phyloP scores from a whole-genome alignment of 179 eudicot genomes.

The Amaranthus tricolor region DNA sequence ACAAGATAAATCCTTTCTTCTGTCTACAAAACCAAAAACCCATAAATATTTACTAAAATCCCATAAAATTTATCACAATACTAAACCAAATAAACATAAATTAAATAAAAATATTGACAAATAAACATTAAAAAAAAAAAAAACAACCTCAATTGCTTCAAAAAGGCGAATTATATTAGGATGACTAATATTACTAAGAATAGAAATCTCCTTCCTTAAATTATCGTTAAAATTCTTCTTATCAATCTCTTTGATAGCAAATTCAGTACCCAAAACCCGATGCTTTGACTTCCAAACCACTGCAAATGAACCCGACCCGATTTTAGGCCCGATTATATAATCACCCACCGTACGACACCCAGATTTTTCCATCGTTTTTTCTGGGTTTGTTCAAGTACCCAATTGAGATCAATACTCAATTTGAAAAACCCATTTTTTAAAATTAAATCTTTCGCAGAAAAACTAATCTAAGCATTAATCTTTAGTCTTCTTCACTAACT shows the following conservation, averaged over 20 bases:
- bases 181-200: conserved; percentile 42
- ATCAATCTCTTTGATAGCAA: conserved; percentile 61
- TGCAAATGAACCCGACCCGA: conserved; percentile 62
- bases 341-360: conserved; percentile 39
- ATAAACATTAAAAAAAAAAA: conserved; percentile 1
- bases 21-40: conserved; percentile 33
- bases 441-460: conserved; percentile 8
- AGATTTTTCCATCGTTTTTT: conserved; percentile 30
- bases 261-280: conserved; percentile 37
- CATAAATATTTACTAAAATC: neutral
- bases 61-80: neutral
- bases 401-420: conserved; percentile 14
- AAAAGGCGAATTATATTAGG: conserved; percentile 55
- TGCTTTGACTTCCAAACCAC: conserved; percentile 52
- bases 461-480: neutral
- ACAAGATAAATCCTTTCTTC: conserved; percentile 48
- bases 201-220: conserved; percentile 53
- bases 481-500: neutral
- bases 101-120: neutral
- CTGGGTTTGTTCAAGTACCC: conserved; percentile 6
- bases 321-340: conserved; percentile 43
- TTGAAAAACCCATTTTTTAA: conserved; percentile 18
- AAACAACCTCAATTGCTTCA: conserved; percentile 48
- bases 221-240: conserved; percentile 48
- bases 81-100: neutral